phyloP scores from a whole-genome alignment of 208 protist genomes.

The Trichomonas tenax region DNA sequence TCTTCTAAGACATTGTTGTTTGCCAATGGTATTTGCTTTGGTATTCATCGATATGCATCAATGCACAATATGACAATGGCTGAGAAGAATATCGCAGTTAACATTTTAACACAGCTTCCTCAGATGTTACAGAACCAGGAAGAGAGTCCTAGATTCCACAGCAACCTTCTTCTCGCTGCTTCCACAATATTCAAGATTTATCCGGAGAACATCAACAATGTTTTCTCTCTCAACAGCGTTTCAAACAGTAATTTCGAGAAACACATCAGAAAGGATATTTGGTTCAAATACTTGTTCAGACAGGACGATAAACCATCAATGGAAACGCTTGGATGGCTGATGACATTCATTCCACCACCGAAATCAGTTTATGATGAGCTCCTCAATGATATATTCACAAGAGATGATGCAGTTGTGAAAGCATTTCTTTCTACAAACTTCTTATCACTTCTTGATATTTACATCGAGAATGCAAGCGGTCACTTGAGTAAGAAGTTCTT shows the following conservation, averaged over 20 bases:
- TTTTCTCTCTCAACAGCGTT: not conserved
- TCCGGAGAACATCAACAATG: not conserved
- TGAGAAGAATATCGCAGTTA: not conserved
- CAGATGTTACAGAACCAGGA: not conserved
- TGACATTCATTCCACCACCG: not conserved
- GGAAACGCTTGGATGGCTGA: not conserved
- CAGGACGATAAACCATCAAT: not conserved
- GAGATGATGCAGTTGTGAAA: not conserved
- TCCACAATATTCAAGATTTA: not conserved
- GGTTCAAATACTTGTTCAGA: not conserved
- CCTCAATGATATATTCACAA: not conserved
- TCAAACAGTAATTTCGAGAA: not conserved
- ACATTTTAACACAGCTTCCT: not conserved
- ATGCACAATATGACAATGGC: not conserved
- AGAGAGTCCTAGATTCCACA: not conserved
- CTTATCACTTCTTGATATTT: not conserved
- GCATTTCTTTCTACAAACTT: not conserved
- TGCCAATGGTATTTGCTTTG: not conserved
- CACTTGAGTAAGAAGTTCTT: not conserved
- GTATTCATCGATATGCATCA: not conserved
- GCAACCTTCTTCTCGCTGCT: not conserved
- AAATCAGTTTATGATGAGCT: not conserved
- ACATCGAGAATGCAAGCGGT: not conserved
- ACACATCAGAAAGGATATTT: not conserved
- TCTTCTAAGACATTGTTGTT: not conserved